Evolutionary conservation across 75 land plant species (phyloP).

Genomic region (Larix kaempferi): DNA sequence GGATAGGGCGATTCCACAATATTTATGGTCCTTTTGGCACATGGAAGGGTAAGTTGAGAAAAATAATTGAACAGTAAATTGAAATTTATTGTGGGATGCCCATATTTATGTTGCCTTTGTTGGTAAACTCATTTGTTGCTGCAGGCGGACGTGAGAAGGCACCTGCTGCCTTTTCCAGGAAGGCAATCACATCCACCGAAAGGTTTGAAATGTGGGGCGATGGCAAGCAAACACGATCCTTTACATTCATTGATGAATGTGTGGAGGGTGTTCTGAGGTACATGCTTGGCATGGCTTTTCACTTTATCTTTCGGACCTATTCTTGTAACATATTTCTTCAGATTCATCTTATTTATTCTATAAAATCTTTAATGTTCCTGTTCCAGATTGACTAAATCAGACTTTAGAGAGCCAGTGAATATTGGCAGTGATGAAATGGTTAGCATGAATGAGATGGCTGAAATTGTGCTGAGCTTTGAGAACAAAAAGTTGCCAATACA

Average conservation of each 20-base stretch:
- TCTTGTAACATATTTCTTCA: background rate
- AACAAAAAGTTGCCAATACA: conserved; percentile 83
- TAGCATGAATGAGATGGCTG: conserved; percentile 99
- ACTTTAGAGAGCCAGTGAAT: conserved; percentile 96
- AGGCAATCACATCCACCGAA: conserved; percentile 76
- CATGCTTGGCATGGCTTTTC: background rate
- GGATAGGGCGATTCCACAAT: conserved; percentile 90
- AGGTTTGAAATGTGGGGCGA: conserved; percentile 99
- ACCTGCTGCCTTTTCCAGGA: conserved; percentile 96
- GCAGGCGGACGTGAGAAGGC: conserved; percentile 97
- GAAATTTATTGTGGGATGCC: background rate
- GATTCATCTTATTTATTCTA: background rate
- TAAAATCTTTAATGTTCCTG: background rate
- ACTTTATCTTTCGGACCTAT: background rate
- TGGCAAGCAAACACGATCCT: conserved; percentile 91
- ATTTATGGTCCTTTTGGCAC: conserved; percentile 95
- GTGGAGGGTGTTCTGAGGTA: conserved; percentile 95
- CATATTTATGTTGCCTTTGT: background rate
- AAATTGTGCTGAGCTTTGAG: conserved; percentile 86
- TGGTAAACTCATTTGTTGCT: background rate
- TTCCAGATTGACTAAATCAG: conserved; percentile 90
- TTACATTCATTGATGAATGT: conserved; percentile 99
- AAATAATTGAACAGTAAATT: background rate
- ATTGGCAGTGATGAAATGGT: conserved; percentile 99
- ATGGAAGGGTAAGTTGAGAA: conserved; percentile 69